Base-by-base conservation (phyloP, 2,329 filamentous ascomycete species). In the Tolypocladium ovalisporum region DNA sequence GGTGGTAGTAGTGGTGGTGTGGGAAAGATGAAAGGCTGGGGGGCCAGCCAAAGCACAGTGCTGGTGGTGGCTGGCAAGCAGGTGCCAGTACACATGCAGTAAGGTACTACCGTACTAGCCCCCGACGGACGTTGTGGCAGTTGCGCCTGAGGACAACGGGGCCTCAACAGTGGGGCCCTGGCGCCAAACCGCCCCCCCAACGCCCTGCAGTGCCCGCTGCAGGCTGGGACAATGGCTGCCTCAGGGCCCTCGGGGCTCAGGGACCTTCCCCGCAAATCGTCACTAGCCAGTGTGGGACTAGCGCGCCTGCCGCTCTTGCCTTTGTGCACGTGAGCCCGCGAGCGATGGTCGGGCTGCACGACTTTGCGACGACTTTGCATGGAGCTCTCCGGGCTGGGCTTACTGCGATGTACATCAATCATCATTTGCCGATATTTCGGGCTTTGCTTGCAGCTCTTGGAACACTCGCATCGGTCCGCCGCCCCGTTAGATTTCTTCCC, bases 11-110 rank as follows among this genome's bases (percentile, higher is more conserved):
- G n/a, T n/a, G n/a, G n/a, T 62, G 59, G 59, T 57, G 63, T 58
- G 60, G 52, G 57, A 67, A 64, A 63, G 58, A 62, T 44, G 59
- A 66, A 68, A 68, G 66, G 66, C 66, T 68, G 66, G 66, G 66
- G 66, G 66, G 64, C 61, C 57, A 54, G 60, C 44, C 29, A 24
- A 22, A 52, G 55, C 37, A 24, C 55, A 56, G 60, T 56, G 63
- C 60, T 63, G 52, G 61, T 62, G 62, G 66, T 67, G 66, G 66
- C 66, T 68, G 66, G 59, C 2, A 27, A 52, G 44, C 47, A 17
- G 55, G 44, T 36, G n/a, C n/a, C n/a, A n/a, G n/a, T n/a, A n/a
- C n/a, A n/a, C n/a, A n/a, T n/a, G n/a, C n/a, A n/a, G n/a, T n/a
- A n/a, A n/a, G n/a, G n/a, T n/a, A n/a, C n/a, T n/a, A n/a, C n/a